phyloP scores from a whole-genome alignment of 345 rosid species.

The Zanthoxylum bungeanum region DNA sequence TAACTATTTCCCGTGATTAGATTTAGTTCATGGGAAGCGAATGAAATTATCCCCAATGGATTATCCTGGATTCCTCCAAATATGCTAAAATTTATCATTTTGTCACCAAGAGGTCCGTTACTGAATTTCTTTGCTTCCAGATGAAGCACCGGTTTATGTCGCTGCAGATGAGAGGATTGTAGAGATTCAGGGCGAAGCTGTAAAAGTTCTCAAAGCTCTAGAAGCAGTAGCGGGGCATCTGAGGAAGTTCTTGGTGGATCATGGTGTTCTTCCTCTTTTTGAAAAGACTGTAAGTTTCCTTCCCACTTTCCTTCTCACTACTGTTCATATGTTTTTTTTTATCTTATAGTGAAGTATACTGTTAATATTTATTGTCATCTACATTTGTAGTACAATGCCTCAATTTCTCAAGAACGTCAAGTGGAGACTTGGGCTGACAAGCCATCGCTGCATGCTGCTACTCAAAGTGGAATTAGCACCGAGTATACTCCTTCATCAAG shows the following conservation, averaged over 20 bases:
- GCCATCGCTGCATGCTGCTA: slow-evolving; percentile 31
- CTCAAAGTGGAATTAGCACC: slow-evolving; percentile 30
- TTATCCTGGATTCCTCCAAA: neutral
- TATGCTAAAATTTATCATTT: neutral
- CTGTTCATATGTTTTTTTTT: neutral
- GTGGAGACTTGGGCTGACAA: slow-evolving; percentile 48
- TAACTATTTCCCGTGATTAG: neutral
- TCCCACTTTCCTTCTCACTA: neutral
- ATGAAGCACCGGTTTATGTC: slow-evolving; percentile 57
- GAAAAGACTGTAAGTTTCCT: slow-evolving; percentile 61
- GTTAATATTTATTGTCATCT: neutral
- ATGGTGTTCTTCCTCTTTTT: slow-evolving; percentile 68
- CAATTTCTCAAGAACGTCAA: slow-evolving; percentile 51
- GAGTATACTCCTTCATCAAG: slow-evolving; percentile 48
- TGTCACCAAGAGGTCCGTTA: neutral
- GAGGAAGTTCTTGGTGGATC: slow-evolving; percentile 81
- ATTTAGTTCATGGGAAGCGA: neutral
- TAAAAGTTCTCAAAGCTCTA: slow-evolving; percentile 61
- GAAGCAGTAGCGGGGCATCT: slow-evolving; percentile 72
- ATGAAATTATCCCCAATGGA: neutral
- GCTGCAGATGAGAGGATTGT: slow-evolving; percentile 65
- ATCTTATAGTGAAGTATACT: slow-evolving; percentile 5
- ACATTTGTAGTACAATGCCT: slow-evolving; percentile 41
- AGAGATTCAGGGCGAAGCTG: slow-evolving; percentile 67
- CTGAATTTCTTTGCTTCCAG: slow-evolving; percentile 36